Conservation (phyloP, 108 stramenopile genomes). For the Asterionellopsis glacialis region DNA sequence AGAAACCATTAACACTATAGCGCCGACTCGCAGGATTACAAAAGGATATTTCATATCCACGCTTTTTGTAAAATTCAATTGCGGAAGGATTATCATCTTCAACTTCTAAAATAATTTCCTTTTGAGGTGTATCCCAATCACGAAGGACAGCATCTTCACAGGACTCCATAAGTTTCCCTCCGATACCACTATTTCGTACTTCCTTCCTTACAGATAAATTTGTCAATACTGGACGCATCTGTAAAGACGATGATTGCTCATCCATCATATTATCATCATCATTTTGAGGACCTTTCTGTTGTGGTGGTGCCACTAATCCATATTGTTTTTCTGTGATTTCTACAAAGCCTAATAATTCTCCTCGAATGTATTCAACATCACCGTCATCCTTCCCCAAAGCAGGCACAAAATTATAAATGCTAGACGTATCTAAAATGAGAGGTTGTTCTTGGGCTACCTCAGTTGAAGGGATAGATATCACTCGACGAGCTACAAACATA, state of each 20-base stretch:
- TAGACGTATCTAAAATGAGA: slow-evolving; percentile 45
- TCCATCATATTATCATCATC: background rate
- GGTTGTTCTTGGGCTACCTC: slow-evolving; percentile 27
- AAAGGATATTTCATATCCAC: slow-evolving; percentile 67
- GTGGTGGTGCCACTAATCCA: slow-evolving; percentile 32
- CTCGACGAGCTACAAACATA: slow-evolving; percentile 53
- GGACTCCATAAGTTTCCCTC: slow-evolving; percentile 52
- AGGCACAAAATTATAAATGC: slow-evolving; percentile 25
- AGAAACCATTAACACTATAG: slow-evolving; percentile 56
- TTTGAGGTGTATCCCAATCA: slow-evolving; percentile 34
- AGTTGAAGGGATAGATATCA: slow-evolving; percentile 12
- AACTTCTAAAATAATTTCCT: slow-evolving; percentile 75
- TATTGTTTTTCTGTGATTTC: slow-evolving; percentile 68
- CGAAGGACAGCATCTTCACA: slow-evolving; percentile 53
- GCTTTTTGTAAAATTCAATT: slow-evolving; percentile 60
- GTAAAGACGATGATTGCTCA: background rate
- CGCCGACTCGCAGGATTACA: slow-evolving; percentile 67
- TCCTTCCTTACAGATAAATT: slow-evolving; percentile 58
- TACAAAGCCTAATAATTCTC: slow-evolving; percentile 70
- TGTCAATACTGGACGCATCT: slow-evolving; percentile 53
- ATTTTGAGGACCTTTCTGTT: slow-evolving; percentile 5
- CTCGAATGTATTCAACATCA: slow-evolving; percentile 30
- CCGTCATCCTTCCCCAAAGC: background rate
- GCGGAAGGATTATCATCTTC: slow-evolving; percentile 73
- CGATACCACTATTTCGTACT: slow-evolving; percentile 64